Base-by-base conservation (phyloP, 1,284 basidiomycete species). In the Apiotrichum porosum region DNA sequence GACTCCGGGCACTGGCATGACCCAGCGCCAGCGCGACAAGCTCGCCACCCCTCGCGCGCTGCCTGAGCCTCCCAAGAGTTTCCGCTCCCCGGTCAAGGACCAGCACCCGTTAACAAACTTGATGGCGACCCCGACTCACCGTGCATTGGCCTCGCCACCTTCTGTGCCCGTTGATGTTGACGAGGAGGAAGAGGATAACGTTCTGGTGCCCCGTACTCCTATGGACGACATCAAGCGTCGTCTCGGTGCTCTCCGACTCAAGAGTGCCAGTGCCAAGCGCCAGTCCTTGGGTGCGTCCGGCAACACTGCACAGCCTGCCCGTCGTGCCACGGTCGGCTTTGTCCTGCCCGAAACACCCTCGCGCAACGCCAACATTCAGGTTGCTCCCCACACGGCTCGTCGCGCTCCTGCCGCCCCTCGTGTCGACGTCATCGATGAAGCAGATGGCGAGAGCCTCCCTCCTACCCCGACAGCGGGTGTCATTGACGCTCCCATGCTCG, bases 11-110 rank as follows among this genome's bases (percentile, higher is more conserved):
- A 18, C 13, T 3, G 47, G 44, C 5, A 41, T 50, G 8, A 44
- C 48, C 9, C 40, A 33, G 6, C 37, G 32, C 9, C 49, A 51
- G 34, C 46, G 53, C 15, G 42, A 42, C 6, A 21, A 37, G 12
- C 58, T 71, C 17, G 66, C 61, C 13, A 69, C 69, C 0, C 69
- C 69, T 10, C 60, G 66, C 23, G 52, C 53, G 9, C 57, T 71
- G 3, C 66, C 65, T n/a, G 47, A 55, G 5, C 63, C 62, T 4
- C 63, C 63, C 0, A 34, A 47, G 3, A 56, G 51, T 4, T 70
- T 70, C 63, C 58, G 59, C 22, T 49, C 50, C 14, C 59, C 62
- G 17, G 51, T 62, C 12, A 24, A 35, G 26, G 36, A 37, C 19
- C 41, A 19, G 42, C 42, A 10, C 30, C 47, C n/a, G 24, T 49